Base-by-base conservation (phyloP, 1,139 yeast species). In the Nematodospora anomalae region DNA sequence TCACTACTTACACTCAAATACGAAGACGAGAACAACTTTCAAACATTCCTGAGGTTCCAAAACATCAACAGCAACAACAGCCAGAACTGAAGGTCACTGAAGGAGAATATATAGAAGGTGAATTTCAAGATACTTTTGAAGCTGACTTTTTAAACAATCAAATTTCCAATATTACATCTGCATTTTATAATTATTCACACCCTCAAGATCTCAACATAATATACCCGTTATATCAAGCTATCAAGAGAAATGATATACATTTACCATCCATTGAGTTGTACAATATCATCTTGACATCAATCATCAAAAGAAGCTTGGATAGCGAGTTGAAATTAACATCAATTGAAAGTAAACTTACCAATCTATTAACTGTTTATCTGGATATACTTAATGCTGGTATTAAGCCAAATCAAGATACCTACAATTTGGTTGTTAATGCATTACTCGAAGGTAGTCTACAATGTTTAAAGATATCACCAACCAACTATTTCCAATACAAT, bases 281-380 rank as follows among this genome's bases (percentile, higher is more conserved):
- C 53, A 69, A 71, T 46, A 51, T 60, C 4, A 66, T 71, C 3
- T 55, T 71, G 38, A 40, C 45, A 20, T 67, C 74, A n/a, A 55
- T 71, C 2, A 42, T 55, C 1, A 28, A 41, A 28, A 52, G 76
- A 42, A 40, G 58, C 0, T 47, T 67, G 29, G 67, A 68, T 32
- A 31, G 35, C 4, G 58, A 54, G 8, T 15, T 33, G 2, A 38
- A 51, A 3, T 37, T 64, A 5, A 57, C 52, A 21, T 57, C 61
- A 13, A 57, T 64, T 11, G 76, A 71, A 45, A 46, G 53, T 16
- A 60, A 61, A 49, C 64, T 83, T 50, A 82, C 86, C 3, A 76
- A 71, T 37, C 55, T 83, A 42, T 61, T 83, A 44, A 80, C 80
- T 11, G 78, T 82, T 26, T 83, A 83, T 53, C 85, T 83, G 37